Percentiles rank a stretch among this genome's conserved stretches.
These are phyloP conservation scores for Theileria annulata DNA, from an alignment of 169 alveolate genomes.

Conservation along the genomic window DNA sequence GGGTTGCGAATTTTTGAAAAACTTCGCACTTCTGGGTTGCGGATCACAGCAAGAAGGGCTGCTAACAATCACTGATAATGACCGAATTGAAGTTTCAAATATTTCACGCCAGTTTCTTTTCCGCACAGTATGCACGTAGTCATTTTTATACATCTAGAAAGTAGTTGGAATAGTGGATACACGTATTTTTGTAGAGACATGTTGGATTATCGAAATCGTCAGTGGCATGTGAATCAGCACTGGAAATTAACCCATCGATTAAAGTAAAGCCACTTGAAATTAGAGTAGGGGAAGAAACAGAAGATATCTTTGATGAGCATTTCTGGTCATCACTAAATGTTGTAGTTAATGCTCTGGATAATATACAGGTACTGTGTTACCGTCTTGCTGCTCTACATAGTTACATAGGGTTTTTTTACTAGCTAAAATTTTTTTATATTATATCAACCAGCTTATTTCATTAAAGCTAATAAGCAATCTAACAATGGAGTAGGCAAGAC, in stretches of 20 bases:
- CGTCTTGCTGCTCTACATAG: background rate
- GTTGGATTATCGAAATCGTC: conserved; percentile 76
- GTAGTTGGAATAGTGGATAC: conserved; percentile 40
- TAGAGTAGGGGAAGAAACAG: conserved; percentile 95
- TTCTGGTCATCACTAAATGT: conserved; percentile 95
- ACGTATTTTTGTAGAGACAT: conserved; percentile 46
- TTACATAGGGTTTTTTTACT: background rate
- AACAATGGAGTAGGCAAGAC: conserved; percentile 87
- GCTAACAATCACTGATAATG: conserved; percentile 96
- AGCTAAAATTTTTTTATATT: background rate
- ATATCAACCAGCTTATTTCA: background rate
- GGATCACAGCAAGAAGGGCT: conserved; percentile 83
- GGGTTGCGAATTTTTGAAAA: conserved; percentile 98
- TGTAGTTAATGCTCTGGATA: conserved; percentile 97
- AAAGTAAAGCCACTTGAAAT: conserved; percentile 80
- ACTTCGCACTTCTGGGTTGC: conserved; percentile 95
- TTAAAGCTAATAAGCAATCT: background rate
- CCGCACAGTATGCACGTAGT: conserved; percentile 79
- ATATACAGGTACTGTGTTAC: conserved; percentile 70
- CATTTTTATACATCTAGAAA: conserved; percentile 55
- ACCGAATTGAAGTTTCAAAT: conserved; percentile 95
- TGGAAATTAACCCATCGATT: conserved; percentile 84
- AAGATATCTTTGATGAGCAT: conserved; percentile 92
- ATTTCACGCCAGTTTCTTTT: conserved; percentile 96
- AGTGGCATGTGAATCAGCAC: conserved; percentile 85